Conservation (phyloP, 2,329 filamentous ascomycete species). For the Ophiostoma tasmaniense region DNA sequence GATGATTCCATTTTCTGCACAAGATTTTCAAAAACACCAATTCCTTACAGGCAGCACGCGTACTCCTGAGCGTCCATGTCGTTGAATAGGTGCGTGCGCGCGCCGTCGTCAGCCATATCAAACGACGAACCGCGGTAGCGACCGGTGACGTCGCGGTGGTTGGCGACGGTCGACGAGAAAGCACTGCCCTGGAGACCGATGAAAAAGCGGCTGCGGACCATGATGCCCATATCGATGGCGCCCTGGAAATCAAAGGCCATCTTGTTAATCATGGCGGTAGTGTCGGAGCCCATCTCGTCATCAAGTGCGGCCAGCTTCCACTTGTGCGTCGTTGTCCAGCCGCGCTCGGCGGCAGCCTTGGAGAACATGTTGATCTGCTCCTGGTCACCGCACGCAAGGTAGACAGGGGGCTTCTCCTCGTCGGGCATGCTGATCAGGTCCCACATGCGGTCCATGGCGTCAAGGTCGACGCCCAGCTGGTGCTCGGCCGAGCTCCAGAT, state of each 20-base stretch:
- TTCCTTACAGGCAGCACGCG: constrained; percentile 27
- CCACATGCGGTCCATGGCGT: constrained; percentile 29
- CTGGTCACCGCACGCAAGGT: constrained; percentile 30
- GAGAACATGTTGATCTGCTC: constrained; percentile 27
- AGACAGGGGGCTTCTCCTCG: constrained; percentile 25
- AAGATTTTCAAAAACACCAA: neutral
- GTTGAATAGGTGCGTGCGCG: constrained; percentile 29
- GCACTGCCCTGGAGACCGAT: constrained; percentile 30
- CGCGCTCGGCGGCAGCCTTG: constrained; percentile 24
- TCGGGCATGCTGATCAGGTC: constrained; percentile 20
- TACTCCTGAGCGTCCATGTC: constrained; percentile 27
- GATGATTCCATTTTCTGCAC: neutral
- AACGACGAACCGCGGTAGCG: constrained; percentile 30
- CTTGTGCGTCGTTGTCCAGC: constrained; percentile 31
- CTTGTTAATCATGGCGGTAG: constrained; percentile 23
- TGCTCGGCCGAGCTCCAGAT: constrained; percentile 31
- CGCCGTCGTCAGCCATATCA: constrained; percentile 25
- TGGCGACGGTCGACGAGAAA: constrained; percentile 27
- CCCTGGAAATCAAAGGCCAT: constrained; percentile 31
- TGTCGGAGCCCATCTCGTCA: constrained; percentile 21
- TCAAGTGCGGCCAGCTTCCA: constrained; percentile 23
- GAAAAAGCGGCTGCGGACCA: constrained; percentile 28
- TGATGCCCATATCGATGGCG: constrained; percentile 28
- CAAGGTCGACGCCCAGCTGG: constrained; percentile 29
- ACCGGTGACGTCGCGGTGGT: constrained; percentile 28